Conservation (phyloP, 2,329 filamentous ascomycete genomes). For the Xylariaceae sp. region DNA sequence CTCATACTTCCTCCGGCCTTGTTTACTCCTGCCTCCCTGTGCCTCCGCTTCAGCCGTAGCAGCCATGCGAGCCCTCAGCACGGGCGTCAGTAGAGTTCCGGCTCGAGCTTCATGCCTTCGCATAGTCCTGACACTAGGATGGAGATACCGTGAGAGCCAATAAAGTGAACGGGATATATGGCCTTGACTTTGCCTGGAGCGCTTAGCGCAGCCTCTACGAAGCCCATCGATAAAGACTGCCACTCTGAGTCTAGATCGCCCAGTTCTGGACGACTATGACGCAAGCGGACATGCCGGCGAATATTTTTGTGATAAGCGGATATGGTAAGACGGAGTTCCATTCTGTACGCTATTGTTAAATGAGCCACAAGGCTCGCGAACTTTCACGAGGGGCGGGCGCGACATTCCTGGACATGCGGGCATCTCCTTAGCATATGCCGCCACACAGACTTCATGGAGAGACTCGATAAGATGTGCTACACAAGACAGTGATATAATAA, state of each 20-base stretch:
- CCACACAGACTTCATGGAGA: slow-evolving; percentile 4
- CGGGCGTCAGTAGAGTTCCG: slow-evolving; percentile 1
- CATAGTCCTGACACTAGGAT: slow-evolving; percentile 2
- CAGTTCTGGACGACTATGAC: slow-evolving; percentile 8
- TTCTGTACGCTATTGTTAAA: no score
- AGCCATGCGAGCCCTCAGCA: slow-evolving; percentile 4
- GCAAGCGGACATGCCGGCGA: slow-evolving; percentile 12
- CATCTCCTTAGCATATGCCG: slow-evolving; percentile 9
- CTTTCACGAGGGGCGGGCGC: no score
- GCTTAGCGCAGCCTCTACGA: slow-evolving; percentile 4
- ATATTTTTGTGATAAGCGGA: slow-evolving; percentile 8
- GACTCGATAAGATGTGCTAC: slow-evolving; percentile 6
- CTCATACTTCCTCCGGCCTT: slow-evolving; percentile 6
- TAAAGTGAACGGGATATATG: slow-evolving; percentile 9
- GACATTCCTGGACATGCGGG: not conserved
- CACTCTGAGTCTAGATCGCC: slow-evolving; percentile 10
- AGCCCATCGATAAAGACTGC: slow-evolving; percentile 4
- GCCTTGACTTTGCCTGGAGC: slow-evolving; percentile 4
- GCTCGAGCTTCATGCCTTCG: slow-evolving; percentile 2
- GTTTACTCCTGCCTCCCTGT: not conserved
- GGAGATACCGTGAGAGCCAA: slow-evolving; percentile 7
- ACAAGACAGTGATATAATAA: not conserved
- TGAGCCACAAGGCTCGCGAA: no score
- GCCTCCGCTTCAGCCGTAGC: not conserved
- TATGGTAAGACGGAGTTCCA: slow-evolving; percentile 1